These are phyloP conservation scores for Penicillium parvum DNA, from an alignment of 495 filamentous ascomycete genomes.

Conservation along the genomic window DNA sequence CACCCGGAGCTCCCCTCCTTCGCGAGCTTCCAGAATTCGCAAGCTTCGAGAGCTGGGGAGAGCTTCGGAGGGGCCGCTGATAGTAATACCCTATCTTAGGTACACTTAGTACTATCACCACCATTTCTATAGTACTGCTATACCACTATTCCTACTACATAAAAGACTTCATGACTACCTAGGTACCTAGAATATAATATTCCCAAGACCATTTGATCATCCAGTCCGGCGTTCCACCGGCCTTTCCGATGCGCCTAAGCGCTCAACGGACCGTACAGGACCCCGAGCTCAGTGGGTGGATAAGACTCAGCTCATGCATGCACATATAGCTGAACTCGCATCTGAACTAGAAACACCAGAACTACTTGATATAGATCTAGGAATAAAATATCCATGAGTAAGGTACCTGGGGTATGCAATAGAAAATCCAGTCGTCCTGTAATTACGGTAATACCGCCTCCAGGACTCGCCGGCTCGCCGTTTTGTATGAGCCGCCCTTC, in stretches of 20 bases:
- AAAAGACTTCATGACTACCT: too few species aligned
- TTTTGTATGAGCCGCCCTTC: constrained; percentile 17
- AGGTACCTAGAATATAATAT: not conserved
- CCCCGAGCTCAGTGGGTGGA: constrained; percentile 7
- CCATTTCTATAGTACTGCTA: not conserved
- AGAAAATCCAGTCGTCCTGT: not conserved
- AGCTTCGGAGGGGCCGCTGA: constrained; percentile 33
- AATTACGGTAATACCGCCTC: constrained; percentile 17
- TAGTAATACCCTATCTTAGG: constrained; percentile 22
- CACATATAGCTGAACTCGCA: too few species aligned
- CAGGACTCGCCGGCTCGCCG: too few species aligned
- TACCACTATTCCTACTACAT: not conserved
- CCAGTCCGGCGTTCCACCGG: constrained; percentile 17
- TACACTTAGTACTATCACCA: too few species aligned
- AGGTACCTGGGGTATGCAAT: not conserved
- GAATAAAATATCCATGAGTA: not conserved
- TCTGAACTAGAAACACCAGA: too few species aligned
- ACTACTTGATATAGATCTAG: not conserved
- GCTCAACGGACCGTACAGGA: constrained; percentile 2
- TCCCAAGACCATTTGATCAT: constrained; percentile 2
- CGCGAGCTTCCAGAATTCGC: constrained; percentile 25
- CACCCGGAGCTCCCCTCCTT: constrained; percentile 30
- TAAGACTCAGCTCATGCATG: not conserved
- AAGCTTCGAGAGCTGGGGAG: constrained; percentile 26
- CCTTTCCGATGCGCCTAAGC: constrained; percentile 14